phyloP scores from a whole-genome alignment of 2,329 filamentous ascomycete species.

The Penicillium sp. region DNA sequence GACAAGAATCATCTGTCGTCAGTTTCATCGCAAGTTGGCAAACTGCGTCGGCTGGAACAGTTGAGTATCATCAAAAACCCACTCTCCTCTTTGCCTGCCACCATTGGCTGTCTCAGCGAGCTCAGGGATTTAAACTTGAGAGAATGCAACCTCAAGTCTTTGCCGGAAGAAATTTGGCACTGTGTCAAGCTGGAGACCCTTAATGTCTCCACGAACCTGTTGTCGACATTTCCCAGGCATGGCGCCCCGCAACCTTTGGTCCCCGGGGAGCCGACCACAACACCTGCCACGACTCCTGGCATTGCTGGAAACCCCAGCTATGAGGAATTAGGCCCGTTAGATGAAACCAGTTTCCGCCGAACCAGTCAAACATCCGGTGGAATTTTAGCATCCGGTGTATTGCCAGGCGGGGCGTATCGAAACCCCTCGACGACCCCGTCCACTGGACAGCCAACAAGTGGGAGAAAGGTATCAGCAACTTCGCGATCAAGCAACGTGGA shows the following conservation, averaged over 20 bases:
- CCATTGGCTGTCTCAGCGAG: constrained; percentile 82
- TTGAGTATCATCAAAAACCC: constrained; percentile 93
- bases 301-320: constrained; percentile 62
- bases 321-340: constrained; percentile 67
- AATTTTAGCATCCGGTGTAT: constrained; percentile 68
- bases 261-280: constrained; percentile 47
- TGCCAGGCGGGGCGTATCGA: constrained; percentile 57
- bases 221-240: constrained; percentile 86
- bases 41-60: constrained; percentile 75
- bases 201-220: constrained; percentile 90
- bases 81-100: constrained; percentile 73
- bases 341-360: constrained; percentile 61
- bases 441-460: constrained; percentile 60
- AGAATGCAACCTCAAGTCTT: constrained; percentile 83
- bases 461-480: constrained; percentile 78
- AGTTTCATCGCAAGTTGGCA: constrained; percentile 77
- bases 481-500: constrained; percentile 60
- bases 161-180: constrained; percentile 95
- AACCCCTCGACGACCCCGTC: constrained; percentile 83
- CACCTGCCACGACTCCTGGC: constrained; percentile 44
- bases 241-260: constrained; percentile 60
- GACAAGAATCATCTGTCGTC: constrained; percentile 96
- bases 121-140: constrained; percentile 80
- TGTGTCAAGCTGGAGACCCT: constrained; percentile 83
- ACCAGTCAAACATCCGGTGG: constrained; percentile 80